Percentiles rank a stretch among this genome's conserved stretches.
phyloP scores from a whole-genome alignment of 345 rosid species.

The Nasturtium officinale region DNA sequence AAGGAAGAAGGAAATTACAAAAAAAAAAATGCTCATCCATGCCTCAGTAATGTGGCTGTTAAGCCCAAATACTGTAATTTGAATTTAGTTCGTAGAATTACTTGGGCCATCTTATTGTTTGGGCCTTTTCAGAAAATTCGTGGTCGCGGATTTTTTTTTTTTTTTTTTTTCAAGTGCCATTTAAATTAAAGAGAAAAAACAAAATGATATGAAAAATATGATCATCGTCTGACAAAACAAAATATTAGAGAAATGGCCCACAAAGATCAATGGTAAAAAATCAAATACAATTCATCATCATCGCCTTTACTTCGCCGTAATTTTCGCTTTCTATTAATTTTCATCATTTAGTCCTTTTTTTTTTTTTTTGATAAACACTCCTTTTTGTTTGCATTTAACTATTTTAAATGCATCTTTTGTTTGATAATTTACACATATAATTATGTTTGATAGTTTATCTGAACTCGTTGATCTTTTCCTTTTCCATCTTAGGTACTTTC shows the following conservation, averaged over 20 bases:
- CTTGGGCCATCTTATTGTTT: not conserved
- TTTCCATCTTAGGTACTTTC: not conserved
- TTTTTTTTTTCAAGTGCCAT: not conserved
- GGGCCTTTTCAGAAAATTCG: not conserved
- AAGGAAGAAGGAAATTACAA: not conserved
- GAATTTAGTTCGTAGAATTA: not conserved
- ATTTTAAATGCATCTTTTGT: not conserved
- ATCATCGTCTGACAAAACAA: not conserved
- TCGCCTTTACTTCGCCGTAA: constrained; percentile 28
- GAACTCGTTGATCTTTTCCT: not conserved
- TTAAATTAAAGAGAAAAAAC: not conserved
- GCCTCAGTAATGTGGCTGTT: not conserved
- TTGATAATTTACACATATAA: not conserved
- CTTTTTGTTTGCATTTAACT: not conserved
- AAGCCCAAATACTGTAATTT: not conserved
- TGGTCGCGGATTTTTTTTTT: not conserved
- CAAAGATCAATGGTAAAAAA: constrained; percentile 27
- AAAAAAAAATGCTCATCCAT: not conserved
- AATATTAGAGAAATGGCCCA: constrained; percentile 18
- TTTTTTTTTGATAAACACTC: too few relatives aligned
- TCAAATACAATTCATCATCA: constrained; percentile 8
- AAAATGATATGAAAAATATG: not conserved
- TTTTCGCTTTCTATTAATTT: constrained; percentile 8
- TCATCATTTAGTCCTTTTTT: too few relatives aligned
- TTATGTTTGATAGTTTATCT: not conserved